Evolutionary conservation across 2,329 filamentous ascomycete genomes (phyloP), one percentile per base, ranked within the genome.

Genomic region (Trichoderma sp.): DNA sequence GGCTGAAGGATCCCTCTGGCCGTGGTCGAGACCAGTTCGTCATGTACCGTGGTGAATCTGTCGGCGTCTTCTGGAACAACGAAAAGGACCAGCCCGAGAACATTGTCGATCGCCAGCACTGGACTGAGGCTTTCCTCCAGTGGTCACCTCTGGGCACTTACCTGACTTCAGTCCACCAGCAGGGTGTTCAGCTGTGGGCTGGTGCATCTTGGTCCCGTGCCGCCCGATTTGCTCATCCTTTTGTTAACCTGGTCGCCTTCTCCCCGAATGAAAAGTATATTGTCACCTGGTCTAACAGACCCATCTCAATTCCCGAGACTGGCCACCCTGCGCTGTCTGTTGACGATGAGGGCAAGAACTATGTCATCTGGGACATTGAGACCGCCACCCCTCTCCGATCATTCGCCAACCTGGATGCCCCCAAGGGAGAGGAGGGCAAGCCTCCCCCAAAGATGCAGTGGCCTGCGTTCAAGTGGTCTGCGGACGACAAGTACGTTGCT

Each of bases 401-500:
- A 0, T 99, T 99, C 80, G 91, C 93, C 74, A 97, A 95, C 76
- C 88, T 97, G 74, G 96, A 99, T 76, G 84, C 93, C 15, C 90
- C 93, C 34, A 88, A 87, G 75, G 75, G 76, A 6, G 82, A 83
- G 73, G 86, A 88, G 63, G 84, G 84, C 47, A 97, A 97, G 87
- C 82, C 83, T 57, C 83, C 84, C 13, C 93, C 94, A 82, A 98
- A 98, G 88, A 90, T 97, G 77, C 93, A 96, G 79, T 99, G 96
- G 96, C 96, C 96, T 28, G 95, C 95, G 2, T 99, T 99, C 90
- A 99, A 99, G 86, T 99, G 96, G 96, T 98, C 96, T 34, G 87
- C 96, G 3, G 96, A 99, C 80, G 94, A 98, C 84, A 96, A 97
- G 82, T 99, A 97, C 81, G 95, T 98, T 73, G 96, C 96, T 26